These are phyloP conservation scores for Candida nanaspora DNA, from an alignment of 805 yeast genomes.

Conservation along the genomic window DNA sequence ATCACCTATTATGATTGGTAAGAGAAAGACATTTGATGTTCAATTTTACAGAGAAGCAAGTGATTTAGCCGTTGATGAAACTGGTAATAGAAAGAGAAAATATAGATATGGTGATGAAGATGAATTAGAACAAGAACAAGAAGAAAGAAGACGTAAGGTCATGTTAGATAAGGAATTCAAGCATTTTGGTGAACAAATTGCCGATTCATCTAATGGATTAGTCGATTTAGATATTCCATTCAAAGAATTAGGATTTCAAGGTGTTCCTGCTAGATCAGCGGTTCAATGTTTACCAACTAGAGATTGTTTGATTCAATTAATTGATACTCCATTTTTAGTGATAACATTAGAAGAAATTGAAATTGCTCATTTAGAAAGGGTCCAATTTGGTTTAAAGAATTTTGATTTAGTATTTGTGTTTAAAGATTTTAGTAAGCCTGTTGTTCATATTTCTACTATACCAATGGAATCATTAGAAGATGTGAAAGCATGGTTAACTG, in stretches of 20 bases:
- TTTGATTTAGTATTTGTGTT: conserved; percentile 95
- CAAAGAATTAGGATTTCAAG: conserved; percentile 93
- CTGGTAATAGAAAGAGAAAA: conserved; percentile 86
- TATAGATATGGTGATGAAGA: conserved; percentile 95
- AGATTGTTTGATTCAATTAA: conserved; percentile 88
- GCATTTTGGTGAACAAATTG: conserved; percentile 80
- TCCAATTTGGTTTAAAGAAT: conserved; percentile 92
- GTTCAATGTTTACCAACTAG: conserved; percentile 95
- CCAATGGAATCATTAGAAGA: conserved; percentile 90
- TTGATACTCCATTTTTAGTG: conserved; percentile 93
- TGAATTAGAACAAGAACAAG: conserved; percentile 97
- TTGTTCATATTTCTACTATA: conserved; percentile 87
- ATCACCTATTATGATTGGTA: conserved; percentile 91
- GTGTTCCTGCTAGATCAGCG: conserved; percentile 94
- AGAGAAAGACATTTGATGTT: conserved; percentile 89
- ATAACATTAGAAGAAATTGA: conserved; percentile 89
- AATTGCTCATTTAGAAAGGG: conserved; percentile 92
- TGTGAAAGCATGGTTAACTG: conserved; percentile 95
- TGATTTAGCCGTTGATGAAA: conserved; percentile 93
- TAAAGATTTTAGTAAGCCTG: conserved; percentile 83
- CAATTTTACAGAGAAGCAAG: conserved; percentile 97
- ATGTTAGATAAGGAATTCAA: conserved; percentile 88
- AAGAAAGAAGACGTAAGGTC: conserved; percentile 88
- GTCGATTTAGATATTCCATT: conserved; percentile 91
- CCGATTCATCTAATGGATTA: conserved; percentile 78